Conservation (phyloP, 2,329 filamentous ascomycete species). For the Fusarium neocosmosporiellum region DNA sequence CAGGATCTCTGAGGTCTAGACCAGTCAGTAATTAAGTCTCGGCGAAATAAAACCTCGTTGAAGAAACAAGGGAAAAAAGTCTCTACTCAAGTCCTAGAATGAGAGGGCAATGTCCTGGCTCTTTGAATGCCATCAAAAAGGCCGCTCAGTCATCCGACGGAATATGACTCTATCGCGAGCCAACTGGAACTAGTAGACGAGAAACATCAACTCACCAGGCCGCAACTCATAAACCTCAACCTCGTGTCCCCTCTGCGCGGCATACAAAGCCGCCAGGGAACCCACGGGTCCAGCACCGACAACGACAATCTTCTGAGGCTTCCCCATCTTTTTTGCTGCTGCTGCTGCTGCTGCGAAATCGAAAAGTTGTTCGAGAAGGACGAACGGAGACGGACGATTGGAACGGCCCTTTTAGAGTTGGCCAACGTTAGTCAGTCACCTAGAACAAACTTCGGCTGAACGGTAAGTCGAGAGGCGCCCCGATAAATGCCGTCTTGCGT, state of each 20-base stretch:
- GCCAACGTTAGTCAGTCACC: not conserved
- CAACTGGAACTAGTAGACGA: not conserved
- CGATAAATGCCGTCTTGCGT: not conserved
- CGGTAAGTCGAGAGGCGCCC: not conserved
- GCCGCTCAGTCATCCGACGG: not conserved
- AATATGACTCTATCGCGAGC: slow-evolving; percentile 8
- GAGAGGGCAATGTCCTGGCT: not conserved
- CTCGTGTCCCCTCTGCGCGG: slow-evolving; percentile 85
- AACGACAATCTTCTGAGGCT: slow-evolving; percentile 77
- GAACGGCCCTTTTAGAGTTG: slow-evolving; percentile 5
- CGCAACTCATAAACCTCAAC: slow-evolving; percentile 96
- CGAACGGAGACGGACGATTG: slow-evolving; percentile 32
- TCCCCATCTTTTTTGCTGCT: slow-evolving; percentile 50
- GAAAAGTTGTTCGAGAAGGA: slow-evolving; percentile 29
- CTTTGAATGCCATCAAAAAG: not conserved
- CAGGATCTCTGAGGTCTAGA: slow-evolving; percentile 85
- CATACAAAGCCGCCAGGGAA: slow-evolving; percentile 90
- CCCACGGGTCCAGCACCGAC: slow-evolving; percentile 95
- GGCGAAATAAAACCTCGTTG: slow-evolving; percentile 4
- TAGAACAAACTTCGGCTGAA: not conserved
- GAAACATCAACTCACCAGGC: slow-evolving; percentile 72
- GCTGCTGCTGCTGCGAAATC: not conserved
- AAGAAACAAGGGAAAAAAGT: not conserved
- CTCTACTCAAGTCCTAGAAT: not conserved
- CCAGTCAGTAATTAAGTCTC: slow-evolving; percentile 31